Percentiles rank a stretch among this genome's conserved stretches.
Conservation (phyloP, 805 yeast genomes). For the Starmerella bacillaris region DNA sequence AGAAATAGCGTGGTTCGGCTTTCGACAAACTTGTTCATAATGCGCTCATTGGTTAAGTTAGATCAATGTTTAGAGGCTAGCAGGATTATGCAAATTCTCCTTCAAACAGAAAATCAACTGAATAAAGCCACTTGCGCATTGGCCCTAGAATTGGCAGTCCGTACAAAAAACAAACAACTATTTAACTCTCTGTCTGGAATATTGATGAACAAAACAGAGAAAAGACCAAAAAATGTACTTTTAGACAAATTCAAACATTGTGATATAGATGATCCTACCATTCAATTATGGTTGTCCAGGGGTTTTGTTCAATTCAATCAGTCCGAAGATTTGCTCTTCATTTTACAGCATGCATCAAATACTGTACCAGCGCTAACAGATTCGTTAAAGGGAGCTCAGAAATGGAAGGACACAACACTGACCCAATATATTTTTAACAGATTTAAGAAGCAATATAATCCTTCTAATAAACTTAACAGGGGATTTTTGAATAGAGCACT, state of each 20-base stretch:
- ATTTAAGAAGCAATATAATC: no score
- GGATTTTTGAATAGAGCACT: no score
- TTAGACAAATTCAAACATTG: not conserved
- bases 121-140: slow-evolving; percentile 2
- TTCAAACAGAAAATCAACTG: slow-evolving; percentile 4
- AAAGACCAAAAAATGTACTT: no score
- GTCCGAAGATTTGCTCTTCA: no score
- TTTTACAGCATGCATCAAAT: no score
- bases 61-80: slow-evolving; percentile 17
- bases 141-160: slow-evolving; percentile 9
- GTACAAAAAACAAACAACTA: slow-evolving; percentile 4
- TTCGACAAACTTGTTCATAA: slow-evolving; percentile 4
- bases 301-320: not conserved
- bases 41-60: slow-evolving; percentile 14
- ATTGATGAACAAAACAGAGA: not conserved
- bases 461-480: no score
- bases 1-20: not conserved
- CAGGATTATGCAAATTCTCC: slow-evolving; percentile 17
- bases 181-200: slow-evolving; percentile 5
- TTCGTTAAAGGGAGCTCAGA: no score
- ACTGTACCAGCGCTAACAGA: no score
- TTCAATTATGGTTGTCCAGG: not conserved
- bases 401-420: no score
- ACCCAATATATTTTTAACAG: no score
- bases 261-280: not conserved